Evolutionary conservation across 345 rosid species (phyloP), one percentile per base, ranked within the genome.

Genomic region (Populus pruinosa): DNA sequence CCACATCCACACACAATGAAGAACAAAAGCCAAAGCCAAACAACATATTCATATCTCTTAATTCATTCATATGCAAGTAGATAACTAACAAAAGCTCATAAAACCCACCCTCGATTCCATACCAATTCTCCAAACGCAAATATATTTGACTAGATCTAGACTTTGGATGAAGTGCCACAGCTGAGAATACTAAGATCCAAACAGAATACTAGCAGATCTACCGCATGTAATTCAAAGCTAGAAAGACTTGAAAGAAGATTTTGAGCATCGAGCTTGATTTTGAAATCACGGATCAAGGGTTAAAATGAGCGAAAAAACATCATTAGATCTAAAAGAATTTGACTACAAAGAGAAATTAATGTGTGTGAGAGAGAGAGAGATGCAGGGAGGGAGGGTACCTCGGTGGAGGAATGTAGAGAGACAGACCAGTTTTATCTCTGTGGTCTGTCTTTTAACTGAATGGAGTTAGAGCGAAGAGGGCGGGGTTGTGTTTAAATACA

Each of bases 401-500:
- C 29, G 3, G 43, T 27, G 6, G 44, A 43, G 67, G 13, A n/a
- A 36, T 27, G 25, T 13, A 66, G 14, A n/a, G 39, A 27, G 31
- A 56, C 8, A 5, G 50, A 14, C 3, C 17, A 16, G 31, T 2
- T 31, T 14, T 72, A 12, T 50, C 11, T 39, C 29, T 1, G 12
- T 18, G 31, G 10, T n/a, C 44, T 69, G n/a, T 17, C n/a, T 74
- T 21, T 64, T 25, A 14, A 36, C 12, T 23, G 31, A n/a, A 10
- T 1, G 50, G 56, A 12, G 23, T 11, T 10, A 12, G 67, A 73
- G 76, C 49, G 49, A 25, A 7, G 67, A 44, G 72, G 10, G 65
- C 23, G 73, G 13, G 33, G 49, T 18, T 5, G 59, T 29, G 80
- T 71, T 77, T 77, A 77, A 77, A 77, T 77, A 77, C 61, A 43